phyloP scores from a whole-genome alignment of 2,329 filamentous ascomycete species.

The Pseudogymnoascus sp. region DNA sequence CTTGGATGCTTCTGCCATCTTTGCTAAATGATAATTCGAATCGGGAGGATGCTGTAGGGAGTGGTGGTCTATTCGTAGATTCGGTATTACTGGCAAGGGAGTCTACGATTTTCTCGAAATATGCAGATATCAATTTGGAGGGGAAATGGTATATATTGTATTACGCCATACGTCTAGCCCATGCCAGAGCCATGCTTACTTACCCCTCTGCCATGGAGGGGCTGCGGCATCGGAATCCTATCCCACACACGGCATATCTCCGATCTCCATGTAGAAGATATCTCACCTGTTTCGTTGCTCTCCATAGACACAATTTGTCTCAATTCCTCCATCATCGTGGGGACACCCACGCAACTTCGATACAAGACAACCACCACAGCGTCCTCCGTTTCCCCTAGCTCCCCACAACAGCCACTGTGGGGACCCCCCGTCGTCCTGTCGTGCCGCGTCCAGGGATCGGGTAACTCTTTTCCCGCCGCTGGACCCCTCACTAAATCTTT shows the following conservation, averaged over 20 bases:
- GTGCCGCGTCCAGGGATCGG: background rate
- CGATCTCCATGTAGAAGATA: background rate
- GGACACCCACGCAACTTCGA: background rate
- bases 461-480: background rate
- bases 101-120: background rate
- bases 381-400: background rate
- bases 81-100: background rate
- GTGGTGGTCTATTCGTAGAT: background rate
- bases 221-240: slow-evolving; percentile 2
- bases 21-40: background rate
- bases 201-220: background rate
- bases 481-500: background rate
- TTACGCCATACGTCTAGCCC: background rate
- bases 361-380: background rate
- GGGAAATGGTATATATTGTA: background rate
- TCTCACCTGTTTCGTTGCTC: background rate
- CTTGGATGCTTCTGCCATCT: slow-evolving; percentile 20
- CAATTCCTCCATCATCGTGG: background rate
- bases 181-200: background rate
- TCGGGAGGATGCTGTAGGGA: background rate
- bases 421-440: background rate
- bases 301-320: background rate
- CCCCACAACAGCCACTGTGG: slow-evolving; percentile 4
- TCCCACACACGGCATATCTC: background rate
- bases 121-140: background rate